Evolutionary conservation across 768 basidiomycete genomes (phyloP), one percentile per base, ranked within the genome.

Genomic region (Collybia sordida): DNA sequence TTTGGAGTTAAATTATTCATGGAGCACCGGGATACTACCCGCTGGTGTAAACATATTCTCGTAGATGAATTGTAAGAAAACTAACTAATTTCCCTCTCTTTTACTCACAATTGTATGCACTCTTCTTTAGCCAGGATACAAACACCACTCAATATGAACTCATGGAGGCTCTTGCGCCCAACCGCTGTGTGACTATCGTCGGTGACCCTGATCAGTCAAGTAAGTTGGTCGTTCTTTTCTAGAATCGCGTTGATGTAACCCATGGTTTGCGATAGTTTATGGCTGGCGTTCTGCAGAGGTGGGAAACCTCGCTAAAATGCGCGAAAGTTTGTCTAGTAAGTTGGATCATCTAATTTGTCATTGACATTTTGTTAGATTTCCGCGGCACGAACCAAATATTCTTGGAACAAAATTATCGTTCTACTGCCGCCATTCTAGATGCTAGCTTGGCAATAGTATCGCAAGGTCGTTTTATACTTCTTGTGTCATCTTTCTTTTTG

Each of bases 171-270:
- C 79, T 94, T 41, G 87, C 84, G 1, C 55, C 71, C 3, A 68
- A 59, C 9, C 66, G 72, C n/a, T 83, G 84, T 51, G 72, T 92
- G n/a, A 91, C 85, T 9, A 78, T 93, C 39, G 90, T 95, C 3
- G 92, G 92, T 0, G 92, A 94, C 66, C 92, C 92, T 0, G 92
- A 94, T 66, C 92, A 94, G 63, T 90, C 89, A 1, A 93, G 85
- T 85, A 54, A 22, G 73, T 53, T 27, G 8, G 27, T 3, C 18
- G 7, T 46, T 12, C 15, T 39, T 43, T 4, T 31, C 25, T 49
- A 38, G 47, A 47, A n/a, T 38, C 43, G 44, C 46, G 25, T 12
- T 39, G 24, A 37, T 27, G 22, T 28, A n/a, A 14, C 19, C 49
- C 9, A 45, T 55, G n/a, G 41, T 11, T 11, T 24, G 43, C 54